Evolutionary conservation across 164 flowering plant genomes (phyloP).

Genomic region (Chimonanthus salicifolius): DNA sequence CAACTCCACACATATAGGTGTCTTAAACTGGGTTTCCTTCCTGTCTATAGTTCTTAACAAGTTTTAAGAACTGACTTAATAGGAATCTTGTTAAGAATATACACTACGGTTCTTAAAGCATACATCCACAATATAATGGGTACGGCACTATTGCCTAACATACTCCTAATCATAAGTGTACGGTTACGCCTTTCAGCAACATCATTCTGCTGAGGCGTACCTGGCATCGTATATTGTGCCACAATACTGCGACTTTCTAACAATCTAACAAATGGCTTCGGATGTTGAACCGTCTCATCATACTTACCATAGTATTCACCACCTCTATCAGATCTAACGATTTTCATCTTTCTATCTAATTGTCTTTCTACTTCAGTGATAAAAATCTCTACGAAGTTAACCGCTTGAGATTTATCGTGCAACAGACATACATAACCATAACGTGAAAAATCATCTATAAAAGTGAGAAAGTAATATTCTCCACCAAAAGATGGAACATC

Average conservation of each 20-base stretch:
- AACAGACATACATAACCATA: neutral
- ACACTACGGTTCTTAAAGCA: neutral
- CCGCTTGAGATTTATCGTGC: neutral
- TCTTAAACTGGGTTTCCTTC: neutral
- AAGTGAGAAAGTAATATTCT: neutral
- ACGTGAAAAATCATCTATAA: neutral
- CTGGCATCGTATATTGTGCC: neutral
- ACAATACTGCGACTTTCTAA: neutral
- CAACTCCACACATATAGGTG: neutral
- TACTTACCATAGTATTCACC: neutral
- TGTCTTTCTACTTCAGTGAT: neutral
- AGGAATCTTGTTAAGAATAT: neutral
- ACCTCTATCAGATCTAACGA: conserved; percentile 1
- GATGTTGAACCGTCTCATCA: neutral
- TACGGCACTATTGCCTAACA: neutral
- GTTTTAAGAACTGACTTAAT: too few relatives aligned
- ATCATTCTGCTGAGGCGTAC: conserved; percentile 1
- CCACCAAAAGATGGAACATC: neutral
- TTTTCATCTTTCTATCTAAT: conserved; percentile 3
- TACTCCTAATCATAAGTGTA: neutral
- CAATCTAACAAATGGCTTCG: neutral
- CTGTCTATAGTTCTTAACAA: too few relatives aligned
- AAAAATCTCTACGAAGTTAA: neutral
- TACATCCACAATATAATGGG: neutral
- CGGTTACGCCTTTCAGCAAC: neutral